A percentile compares a stretch with the other conserved stretches of the same genome.
phyloP scores from a whole-genome alignment of 768 basidiomycete species.

The Leucosporidium scottii region DNA sequence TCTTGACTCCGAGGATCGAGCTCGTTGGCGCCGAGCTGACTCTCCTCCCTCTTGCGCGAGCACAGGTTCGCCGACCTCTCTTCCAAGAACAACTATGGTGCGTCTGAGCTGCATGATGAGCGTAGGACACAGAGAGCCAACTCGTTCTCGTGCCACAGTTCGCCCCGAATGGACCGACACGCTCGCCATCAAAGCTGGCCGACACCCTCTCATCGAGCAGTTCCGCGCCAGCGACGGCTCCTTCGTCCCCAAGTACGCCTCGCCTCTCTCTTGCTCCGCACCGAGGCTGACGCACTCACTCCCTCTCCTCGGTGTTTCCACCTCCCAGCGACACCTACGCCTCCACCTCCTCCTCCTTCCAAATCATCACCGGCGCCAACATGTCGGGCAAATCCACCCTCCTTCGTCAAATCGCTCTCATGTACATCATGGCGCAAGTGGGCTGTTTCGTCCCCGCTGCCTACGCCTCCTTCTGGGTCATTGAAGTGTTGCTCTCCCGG shows the following conservation, averaged over 20 bases:
- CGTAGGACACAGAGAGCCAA: slow-evolving; percentile 18
- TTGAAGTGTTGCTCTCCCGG: slow-evolving; percentile 75
- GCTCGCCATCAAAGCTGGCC: slow-evolving; percentile 76
- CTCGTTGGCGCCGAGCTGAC: not conserved
- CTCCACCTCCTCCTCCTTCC: slow-evolving; percentile 74
- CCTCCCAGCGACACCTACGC: slow-evolving; percentile 85
- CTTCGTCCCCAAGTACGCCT: slow-evolving; percentile 31
- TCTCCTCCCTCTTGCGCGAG: too few species aligned
- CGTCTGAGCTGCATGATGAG: not conserved
- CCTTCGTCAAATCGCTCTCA: slow-evolving; percentile 73
- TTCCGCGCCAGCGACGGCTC: slow-evolving; percentile 46
- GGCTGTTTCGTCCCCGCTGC: slow-evolving; percentile 65
- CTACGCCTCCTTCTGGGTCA: slow-evolving; percentile 81
- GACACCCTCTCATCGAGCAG: slow-evolving; percentile 79
- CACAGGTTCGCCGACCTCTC: slow-evolving; percentile 29
- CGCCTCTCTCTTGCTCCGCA: not conserved
- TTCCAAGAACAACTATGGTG: slow-evolving; percentile 24
- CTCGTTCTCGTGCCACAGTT: slow-evolving; percentile 47
- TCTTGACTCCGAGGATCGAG: slow-evolving; percentile 42
- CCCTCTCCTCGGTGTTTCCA: slow-evolving; percentile 39
- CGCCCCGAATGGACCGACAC: slow-evolving; percentile 89
- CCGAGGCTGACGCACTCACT: not conserved
- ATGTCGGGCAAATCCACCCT: slow-evolving; percentile 52
- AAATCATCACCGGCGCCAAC: slow-evolving; percentile 53
- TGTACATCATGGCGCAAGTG: slow-evolving; percentile 78